Conservation (phyloP, 2,329 filamentous ascomycete species). For the Cylindrodendrum hubeiense region DNA sequence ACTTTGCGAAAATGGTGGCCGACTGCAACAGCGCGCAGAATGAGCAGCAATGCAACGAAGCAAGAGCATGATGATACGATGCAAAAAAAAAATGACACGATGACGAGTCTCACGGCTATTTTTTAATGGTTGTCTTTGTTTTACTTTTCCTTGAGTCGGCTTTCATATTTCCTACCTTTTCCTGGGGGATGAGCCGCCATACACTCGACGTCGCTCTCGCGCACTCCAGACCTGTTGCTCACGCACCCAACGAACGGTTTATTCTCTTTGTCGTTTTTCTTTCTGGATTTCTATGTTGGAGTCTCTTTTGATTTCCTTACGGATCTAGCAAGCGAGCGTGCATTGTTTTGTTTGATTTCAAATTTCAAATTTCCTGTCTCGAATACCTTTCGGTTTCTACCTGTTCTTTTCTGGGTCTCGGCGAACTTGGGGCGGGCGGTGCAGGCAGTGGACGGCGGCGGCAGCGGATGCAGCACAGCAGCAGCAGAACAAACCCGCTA, state of each 20-base stretch:
- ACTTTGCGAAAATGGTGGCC: constrained; percentile 92
- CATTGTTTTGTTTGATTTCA: constrained; percentile 50
- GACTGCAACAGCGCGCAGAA: constrained; percentile 71
- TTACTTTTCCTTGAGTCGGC: constrained; percentile 43
- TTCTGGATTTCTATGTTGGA: constrained; percentile 47
- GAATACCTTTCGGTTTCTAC: constrained; percentile 35
- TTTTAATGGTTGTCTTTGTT: constrained; percentile 37
- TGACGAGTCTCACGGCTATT: constrained; percentile 46
- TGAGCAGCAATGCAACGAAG: constrained; percentile 58
- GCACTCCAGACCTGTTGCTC: constrained; percentile 61
- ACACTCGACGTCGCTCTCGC: constrained; percentile 49
- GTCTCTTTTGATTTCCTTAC: constrained; percentile 47
- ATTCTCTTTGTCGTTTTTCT: constrained; percentile 49
- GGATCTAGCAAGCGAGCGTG: constrained; percentile 53
- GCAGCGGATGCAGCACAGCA: constrained; percentile 35
- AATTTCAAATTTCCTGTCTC: constrained; percentile 43
- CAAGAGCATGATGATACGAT: constrained; percentile 54
- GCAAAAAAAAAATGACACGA: constrained; percentile 53
- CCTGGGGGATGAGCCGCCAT: constrained; percentile 43
- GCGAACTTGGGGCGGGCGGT: constrained; percentile 35
- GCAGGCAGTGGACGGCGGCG: constrained; percentile 24
- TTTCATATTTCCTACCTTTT: constrained; percentile 38
- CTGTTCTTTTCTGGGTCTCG: constrained; percentile 31
- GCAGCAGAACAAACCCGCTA: constrained; percentile 27
- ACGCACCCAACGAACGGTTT: constrained; percentile 58